These are phyloP conservation scores for Alternaria arborescens DNA, from an alignment of 2,329 filamentous ascomycete species.

Conservation along the genomic window DNA sequence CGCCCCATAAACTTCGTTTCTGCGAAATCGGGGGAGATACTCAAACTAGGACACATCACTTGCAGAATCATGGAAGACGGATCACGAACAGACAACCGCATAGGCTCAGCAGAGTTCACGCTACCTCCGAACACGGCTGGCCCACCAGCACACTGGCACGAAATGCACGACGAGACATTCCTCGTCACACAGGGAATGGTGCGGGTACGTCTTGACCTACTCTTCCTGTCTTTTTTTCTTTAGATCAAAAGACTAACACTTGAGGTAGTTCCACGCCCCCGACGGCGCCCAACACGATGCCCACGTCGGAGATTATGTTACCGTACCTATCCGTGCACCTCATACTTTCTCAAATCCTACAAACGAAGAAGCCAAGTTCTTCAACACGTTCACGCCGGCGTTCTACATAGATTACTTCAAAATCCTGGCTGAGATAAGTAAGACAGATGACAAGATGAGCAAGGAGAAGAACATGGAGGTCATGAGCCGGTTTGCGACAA, in stretches of 20 bases:
- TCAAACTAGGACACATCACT: conserved; percentile 60
- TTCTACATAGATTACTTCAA: conserved; percentile 68
- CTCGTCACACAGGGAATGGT: conserved; percentile 62
- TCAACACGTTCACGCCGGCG: conserved; percentile 66
- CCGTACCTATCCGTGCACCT: conserved; percentile 63
- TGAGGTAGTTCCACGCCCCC: conserved; percentile 58
- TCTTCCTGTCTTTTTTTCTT: background rate
- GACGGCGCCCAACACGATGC: conserved; percentile 58
- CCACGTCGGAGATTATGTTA: conserved; percentile 62
- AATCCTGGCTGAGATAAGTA: conserved; percentile 57
- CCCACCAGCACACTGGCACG: conserved; percentile 63
- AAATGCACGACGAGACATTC: conserved; percentile 67
- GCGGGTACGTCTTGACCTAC: background rate
- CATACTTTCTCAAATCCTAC: conserved; percentile 66
- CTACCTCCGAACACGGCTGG: conserved; percentile 58
- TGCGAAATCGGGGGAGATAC: conserved; percentile 58
- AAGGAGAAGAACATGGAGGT: conserved; percentile 60
- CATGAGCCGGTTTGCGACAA: conserved; percentile 61
- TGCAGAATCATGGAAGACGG: conserved; percentile 63
- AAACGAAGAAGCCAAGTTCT: conserved; percentile 63
- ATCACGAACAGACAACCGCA: conserved; percentile 59
- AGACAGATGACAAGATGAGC: conserved; percentile 57
- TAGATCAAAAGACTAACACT: background rate
- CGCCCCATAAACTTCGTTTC: conserved; percentile 60
- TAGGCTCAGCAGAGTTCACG: conserved; percentile 59